Percentiles rank a stretch among this genome's conserved stretches.
Conservation (phyloP, 2,329 filamentous ascomycete species). For the Diaporthe sp. region DNA sequence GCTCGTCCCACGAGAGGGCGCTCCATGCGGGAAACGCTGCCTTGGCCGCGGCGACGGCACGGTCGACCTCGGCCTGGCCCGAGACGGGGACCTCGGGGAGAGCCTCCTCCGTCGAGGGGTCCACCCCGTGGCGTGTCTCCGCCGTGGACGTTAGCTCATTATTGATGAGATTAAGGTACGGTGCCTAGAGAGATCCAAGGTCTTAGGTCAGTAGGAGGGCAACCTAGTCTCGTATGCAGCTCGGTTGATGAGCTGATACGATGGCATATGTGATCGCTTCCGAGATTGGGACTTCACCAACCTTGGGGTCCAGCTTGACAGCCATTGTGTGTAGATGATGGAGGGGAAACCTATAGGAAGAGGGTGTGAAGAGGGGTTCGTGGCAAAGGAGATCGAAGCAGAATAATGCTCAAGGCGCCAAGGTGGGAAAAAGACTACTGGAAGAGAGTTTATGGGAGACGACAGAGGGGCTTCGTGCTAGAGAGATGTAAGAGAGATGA, state of each 20-base stretch:
- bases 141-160: conserved; percentile 58
- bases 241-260: background rate
- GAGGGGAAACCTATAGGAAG: background rate
- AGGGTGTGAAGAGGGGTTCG: background rate
- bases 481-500: background rate
- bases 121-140: conserved; percentile 59
- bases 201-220: background rate
- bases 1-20: conserved; percentile 36
- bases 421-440: background rate
- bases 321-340: background rate
- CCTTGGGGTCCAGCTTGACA: background rate
- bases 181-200: background rate
- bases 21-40: conserved; percentile 61
- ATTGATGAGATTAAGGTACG: conserved; percentile 63
- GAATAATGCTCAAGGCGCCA: background rate
- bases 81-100: conserved; percentile 63
- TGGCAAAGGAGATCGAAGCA: background rate
- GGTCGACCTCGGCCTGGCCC: conserved; percentile 59
- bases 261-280: conserved; percentile 1
- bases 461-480: background rate
- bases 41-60: conserved; percentile 59
- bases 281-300: background rate
- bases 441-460: background rate
- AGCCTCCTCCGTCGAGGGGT: conserved; percentile 60
- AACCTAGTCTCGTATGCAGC: background rate